Evolutionary conservation across 1,284 basidiomycete species (phyloP).

Genomic region (Fomitopsis palustris): DNA sequence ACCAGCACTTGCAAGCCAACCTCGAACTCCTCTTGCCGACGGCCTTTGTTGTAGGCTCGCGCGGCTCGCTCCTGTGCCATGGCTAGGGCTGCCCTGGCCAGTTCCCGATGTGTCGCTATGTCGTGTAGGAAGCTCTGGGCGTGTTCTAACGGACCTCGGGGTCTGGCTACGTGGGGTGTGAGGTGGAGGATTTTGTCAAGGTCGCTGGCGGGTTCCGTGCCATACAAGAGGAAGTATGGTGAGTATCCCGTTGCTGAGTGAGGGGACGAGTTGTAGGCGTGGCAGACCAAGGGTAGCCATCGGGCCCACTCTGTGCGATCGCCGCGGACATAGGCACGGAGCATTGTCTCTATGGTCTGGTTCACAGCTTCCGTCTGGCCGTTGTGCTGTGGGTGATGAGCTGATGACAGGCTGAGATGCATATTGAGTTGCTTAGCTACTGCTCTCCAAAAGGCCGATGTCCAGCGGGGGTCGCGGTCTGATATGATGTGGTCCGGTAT

Average conservation of each 20-base stretch:
- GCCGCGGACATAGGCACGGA: constrained; percentile 8
- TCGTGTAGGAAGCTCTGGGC: neutral
- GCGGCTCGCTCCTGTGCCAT: neutral
- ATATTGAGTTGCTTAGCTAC: constrained; percentile 10
- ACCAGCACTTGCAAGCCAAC: constrained; percentile 27
- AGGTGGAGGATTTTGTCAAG: neutral
- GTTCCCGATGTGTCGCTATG: neutral
- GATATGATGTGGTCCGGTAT: constrained; percentile 15
- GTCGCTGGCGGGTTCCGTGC: constrained; percentile 1
- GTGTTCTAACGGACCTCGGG: neutral
- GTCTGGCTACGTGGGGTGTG: neutral
- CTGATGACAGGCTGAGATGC: constrained; percentile 8
- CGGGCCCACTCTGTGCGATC: neutral
- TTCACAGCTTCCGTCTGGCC: constrained; percentile 20
- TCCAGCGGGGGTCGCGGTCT: constrained; percentile 14
- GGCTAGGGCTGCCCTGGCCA: neutral
- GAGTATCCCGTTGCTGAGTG: neutral
- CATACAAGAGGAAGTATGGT: neutral
- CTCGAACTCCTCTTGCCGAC: constrained; percentile 13
- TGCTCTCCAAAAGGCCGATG: constrained; percentile 11
- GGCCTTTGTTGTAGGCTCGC: constrained; percentile 17
- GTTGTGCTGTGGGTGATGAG: constrained; percentile 19
- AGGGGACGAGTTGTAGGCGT: neutral
- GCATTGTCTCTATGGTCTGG: constrained; percentile 14
- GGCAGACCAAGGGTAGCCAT: neutral